Conservation (phyloP, 2,329 filamentous ascomycete species). For the Pyricularia pennisetigena region DNA sequence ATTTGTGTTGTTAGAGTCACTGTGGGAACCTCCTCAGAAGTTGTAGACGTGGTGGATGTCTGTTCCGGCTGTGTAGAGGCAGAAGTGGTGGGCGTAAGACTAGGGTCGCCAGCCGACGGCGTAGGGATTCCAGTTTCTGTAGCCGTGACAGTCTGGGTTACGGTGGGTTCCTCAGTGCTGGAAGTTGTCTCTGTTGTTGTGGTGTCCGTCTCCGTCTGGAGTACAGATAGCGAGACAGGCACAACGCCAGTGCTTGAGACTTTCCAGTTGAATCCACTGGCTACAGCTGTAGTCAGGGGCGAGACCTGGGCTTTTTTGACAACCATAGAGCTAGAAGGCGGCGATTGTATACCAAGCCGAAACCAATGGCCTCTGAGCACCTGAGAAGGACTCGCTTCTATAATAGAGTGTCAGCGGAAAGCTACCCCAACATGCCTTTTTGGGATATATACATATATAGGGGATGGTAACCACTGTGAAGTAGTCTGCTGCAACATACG, state of each 20-base stretch:
- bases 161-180: not conserved
- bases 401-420: not conserved
- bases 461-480: too few species aligned
- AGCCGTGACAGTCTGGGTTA: not conserved
- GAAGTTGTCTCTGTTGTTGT: not conserved
- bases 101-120: not conserved
- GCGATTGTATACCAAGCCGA: not conserved
- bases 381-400: not conserved
- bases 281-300: not conserved
- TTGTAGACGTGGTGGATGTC: not conserved
- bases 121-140: not conserved
- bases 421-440: not conserved
- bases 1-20: not conserved
- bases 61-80: not conserved
- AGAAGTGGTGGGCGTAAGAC: not conserved
- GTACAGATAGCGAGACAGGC: not conserved
- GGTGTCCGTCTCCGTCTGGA: not conserved
- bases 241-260: not conserved
- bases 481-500: too few species aligned
- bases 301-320: not conserved
- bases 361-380: not conserved
- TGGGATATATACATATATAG: not conserved
- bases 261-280: not conserved
- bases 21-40: not conserved
- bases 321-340: not conserved